Base-by-base conservation (phyloP, 805 yeast genomes). In the Candida boleticola region DNA sequence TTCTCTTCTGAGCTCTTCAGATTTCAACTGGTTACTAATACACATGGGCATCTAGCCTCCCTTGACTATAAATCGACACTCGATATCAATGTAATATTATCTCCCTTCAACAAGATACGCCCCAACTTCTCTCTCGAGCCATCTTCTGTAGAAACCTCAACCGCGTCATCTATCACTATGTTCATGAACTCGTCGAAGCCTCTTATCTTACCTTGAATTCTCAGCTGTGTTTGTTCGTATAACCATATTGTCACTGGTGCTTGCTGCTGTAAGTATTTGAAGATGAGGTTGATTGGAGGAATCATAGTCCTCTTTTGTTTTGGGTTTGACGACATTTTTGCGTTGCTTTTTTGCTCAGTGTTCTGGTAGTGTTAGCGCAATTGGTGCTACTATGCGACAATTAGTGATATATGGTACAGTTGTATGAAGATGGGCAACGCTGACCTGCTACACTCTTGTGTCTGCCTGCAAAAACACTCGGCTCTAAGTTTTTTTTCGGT, bases 181-280 rank as follows among this genome's bases (percentile, higher is more conserved):
- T 93, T 93, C 99, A 93, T 95, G 57, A 90, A 92, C 67, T 95
- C 99, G 63, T 93, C 99, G 63, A 95, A 92, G 1, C 99, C 99
- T 46, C 83, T 73, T 23, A 93, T 82, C 46, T 75, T 78, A 1
- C 99, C 99, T 52, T 85, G 86, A 23, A 92, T 77, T 49, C 95
- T 73, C 50, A 75, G 73, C 17, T 80, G 81, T 0, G 82, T 76
- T 61, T 93, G 97, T 55, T 93, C 98, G 51, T 76, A 89, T 9
- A 93, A 70, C 97, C 97, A 92, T 27, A 93, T 79, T 5, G 83
- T 79, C 26, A 93, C 97, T 16, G 71, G 66, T 1, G 85, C 69
- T 53, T 87, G 92, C 52, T 85, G 85, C 61, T 90, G 97, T 48
- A 92, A 74, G 57, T 79, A 85, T 61, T 85, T 84, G 73, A 90